Base-by-base conservation (phyloP, 164 flowering plant genomes). In the Echeveria elegans region DNA sequence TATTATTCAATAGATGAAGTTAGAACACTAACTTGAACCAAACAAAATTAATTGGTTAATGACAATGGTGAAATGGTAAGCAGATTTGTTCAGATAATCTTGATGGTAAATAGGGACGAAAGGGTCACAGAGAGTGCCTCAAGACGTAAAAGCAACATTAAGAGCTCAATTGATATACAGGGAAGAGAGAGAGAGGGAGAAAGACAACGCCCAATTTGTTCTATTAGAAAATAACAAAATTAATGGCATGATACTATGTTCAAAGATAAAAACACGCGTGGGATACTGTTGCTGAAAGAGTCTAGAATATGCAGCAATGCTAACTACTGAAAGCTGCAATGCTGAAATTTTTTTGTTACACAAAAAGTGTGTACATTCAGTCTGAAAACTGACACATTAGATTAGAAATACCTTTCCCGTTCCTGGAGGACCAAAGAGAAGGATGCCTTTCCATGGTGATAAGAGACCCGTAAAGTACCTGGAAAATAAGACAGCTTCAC, bases 381-480 rank as follows among this genome's bases (percentile, higher is more conserved):
- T 56, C 3, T 56, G 12, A 15, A 6, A 28, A 26, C 62, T 66
- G 14, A 8, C 62, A 40, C 29, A 19, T 67, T 8, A 37, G 8
- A 67, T 5, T 63, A 12, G 37, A 72, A 86, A 70, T 32, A 95
- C 99, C 97, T 95, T 95, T 73, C 99, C 97, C 0, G 99, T 92
- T 79, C 97, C 99, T 64, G 96, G 96, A 68, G 99, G 97, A 29
- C 99, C 99, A 78, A 94, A 94, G 60, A 94, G 96, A 37, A 94
- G 92, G 76, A 94, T 89, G 9, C 97, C 99, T 80, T 95, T 95
- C 97, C 99, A 95, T 68, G 99, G 97, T 74, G 97, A 80, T 67
- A 91, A 77, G 70, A 95, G 90, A 72, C 97, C 99, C 63, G 90
- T 92, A 69, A 95, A 92, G 76, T 92, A 95, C 87, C 97, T 95